Percentiles rank a stretch among this genome's conserved stretches.
Evolutionary conservation across 345 rosid genomes (phyloP).

Genomic region (Melastoma malabathricum): DNA sequence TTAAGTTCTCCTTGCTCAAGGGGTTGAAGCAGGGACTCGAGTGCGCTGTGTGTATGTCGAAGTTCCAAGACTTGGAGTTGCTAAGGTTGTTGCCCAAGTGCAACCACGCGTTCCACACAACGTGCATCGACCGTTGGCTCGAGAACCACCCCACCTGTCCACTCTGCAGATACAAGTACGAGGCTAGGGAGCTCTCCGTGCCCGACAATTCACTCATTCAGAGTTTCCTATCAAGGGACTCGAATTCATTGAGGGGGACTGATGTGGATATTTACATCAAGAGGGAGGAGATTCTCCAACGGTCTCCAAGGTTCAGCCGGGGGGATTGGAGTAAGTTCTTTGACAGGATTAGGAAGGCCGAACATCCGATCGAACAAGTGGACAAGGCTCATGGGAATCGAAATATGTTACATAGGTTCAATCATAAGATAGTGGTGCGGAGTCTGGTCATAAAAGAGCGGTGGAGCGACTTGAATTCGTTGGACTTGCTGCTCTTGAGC

Average conservation of each 20-base stretch:
- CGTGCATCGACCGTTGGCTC: conserved; percentile 7
- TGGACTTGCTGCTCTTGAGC: conserved; percentile 5
- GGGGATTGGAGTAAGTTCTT: neutral
- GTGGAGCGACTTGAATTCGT: conserved; percentile 5
- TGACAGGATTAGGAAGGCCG: neutral
- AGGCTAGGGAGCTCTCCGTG: neutral
- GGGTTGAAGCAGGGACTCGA: conserved; percentile 5
- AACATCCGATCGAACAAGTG: too few relatives aligned
- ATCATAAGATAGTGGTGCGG: conserved; percentile 1
- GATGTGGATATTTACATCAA: neutral
- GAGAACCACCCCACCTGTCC: conserved; percentile 6
- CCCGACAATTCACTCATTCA: neutral
- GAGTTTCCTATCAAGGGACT: neutral
- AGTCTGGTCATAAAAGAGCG: neutral
- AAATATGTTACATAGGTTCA: neutral
- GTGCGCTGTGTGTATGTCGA: conserved; percentile 6
- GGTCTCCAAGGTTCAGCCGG: neutral
- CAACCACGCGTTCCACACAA: conserved; percentile 4
- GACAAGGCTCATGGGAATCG: neutral
- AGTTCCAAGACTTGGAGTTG: conserved; percentile 5
- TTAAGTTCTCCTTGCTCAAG: conserved; percentile 4
- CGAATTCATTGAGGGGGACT: neutral
- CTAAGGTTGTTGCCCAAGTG: conserved; percentile 9
- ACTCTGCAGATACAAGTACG: conserved; percentile 1
- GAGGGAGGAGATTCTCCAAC: conserved; percentile 1